Percentiles rank a stretch among this genome's conserved stretches.
Evolutionary conservation across 2,329 filamentous ascomycete genomes (phyloP).

Genomic region (Sphaerulina vaccinii): DNA sequence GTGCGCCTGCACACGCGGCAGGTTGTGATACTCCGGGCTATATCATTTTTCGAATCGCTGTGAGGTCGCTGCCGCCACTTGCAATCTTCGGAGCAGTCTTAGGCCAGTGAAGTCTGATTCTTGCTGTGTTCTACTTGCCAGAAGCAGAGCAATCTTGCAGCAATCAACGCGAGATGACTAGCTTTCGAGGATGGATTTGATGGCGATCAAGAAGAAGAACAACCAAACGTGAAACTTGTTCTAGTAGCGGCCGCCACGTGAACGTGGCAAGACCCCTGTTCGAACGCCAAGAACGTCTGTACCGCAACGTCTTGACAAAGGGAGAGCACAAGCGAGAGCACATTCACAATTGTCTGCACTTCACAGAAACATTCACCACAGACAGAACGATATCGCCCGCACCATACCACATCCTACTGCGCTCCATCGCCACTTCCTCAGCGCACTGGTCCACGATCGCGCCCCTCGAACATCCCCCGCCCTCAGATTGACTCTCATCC

Average conservation of each 20-base stretch:
- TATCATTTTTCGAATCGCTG: constrained; percentile 6
- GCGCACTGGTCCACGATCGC: constrained; percentile 1
- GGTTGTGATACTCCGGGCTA: constrained; percentile 1
- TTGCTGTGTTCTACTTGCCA: too few relatives aligned
- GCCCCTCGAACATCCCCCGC: constrained; percentile 7
- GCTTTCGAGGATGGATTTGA: too few relatives aligned
- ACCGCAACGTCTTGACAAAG: neutral
- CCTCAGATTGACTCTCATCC: constrained; percentile 1
- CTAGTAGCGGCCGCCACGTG: constrained; percentile 4
- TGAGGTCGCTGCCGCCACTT: neutral
- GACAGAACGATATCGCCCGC: constrained; percentile 1
- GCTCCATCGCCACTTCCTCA: neutral
- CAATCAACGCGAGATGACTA: too few relatives aligned
- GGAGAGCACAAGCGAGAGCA: neutral
- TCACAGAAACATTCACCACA: constrained; percentile 12
- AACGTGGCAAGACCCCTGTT: neutral
- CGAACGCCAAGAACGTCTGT: too few relatives aligned
- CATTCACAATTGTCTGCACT: neutral
- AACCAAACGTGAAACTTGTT: constrained; percentile 1
- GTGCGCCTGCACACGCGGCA: constrained; percentile 1
- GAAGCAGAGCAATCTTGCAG: too few relatives aligned
- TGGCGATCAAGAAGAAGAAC: too few relatives aligned
- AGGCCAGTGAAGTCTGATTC: too few relatives aligned
- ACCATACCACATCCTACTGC: neutral
- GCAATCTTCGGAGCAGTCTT: neutral